These are phyloP conservation scores for Tetrahymena borealis DNA, from an alignment of 73 alveolate genomes.

Conservation along the genomic window DNA sequence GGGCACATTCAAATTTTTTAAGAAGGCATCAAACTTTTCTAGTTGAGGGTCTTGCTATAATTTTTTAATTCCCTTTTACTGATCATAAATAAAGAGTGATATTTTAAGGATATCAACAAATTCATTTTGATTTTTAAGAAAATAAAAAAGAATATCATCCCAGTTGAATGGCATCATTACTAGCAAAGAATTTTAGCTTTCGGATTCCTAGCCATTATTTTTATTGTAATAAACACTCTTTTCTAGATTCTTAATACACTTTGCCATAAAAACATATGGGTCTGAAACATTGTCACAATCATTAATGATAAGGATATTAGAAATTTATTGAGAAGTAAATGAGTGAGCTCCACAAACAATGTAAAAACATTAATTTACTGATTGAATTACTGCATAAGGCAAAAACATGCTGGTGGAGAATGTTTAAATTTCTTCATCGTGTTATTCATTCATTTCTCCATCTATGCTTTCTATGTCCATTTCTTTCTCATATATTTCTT, in stretches of 20 bases:
- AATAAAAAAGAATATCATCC: neutral
- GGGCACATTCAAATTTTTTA: neutral
- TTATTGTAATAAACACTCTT: neutral
- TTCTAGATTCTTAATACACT: neutral
- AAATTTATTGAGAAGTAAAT: neutral
- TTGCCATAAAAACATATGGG: neutral
- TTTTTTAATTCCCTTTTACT: neutral
- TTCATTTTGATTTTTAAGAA: neutral
- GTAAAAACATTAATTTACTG: neutral
- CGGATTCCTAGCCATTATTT: too few relatives aligned
- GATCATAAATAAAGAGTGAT: neutral
- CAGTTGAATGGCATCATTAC: neutral
- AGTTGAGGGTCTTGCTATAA: neutral
- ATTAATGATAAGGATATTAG: neutral
- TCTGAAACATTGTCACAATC: neutral
- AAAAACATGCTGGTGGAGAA: neutral
- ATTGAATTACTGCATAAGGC: neutral
- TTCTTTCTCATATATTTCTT: neutral
- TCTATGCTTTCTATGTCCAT: neutral
- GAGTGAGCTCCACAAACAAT: neutral
- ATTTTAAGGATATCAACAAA: neutral
- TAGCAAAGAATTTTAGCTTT: neutral
- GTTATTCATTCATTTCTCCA: neutral
- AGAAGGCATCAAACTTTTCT: neutral
- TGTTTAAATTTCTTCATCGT: neutral